These are phyloP conservation scores for Sphagnurus paluster DNA, from an alignment of 1,284 basidiomycete genomes.

Conservation along the genomic window DNA sequence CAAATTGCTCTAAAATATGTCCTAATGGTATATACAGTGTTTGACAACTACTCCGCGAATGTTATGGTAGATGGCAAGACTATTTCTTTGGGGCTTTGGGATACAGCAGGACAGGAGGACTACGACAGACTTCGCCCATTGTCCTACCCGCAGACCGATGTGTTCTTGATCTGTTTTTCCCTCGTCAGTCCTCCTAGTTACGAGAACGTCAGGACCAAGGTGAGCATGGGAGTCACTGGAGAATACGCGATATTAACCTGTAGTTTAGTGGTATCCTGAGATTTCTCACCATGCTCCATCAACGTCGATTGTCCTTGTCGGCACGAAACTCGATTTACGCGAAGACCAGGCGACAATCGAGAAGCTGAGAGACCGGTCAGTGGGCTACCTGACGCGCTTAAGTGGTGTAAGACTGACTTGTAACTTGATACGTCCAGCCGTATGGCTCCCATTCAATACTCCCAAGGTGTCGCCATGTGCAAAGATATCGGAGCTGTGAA, in stretches of 20 bases:
- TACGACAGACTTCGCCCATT: constrained; percentile 97
- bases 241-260: constrained; percentile 15
- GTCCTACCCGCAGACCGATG: constrained; percentile 98
- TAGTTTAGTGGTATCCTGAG: constrained; percentile 88
- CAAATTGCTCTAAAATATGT: not conserved
- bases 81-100: constrained; percentile 96
- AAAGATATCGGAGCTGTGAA: constrained; percentile 95
- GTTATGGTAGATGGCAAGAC: constrained; percentile 99
- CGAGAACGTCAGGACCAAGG: constrained; percentile 98
- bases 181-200: constrained; percentile 96
- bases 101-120: constrained; percentile 99
- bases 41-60: constrained; percentile 95
- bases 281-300: constrained; percentile 96
- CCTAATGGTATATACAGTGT: constrained; percentile 50
- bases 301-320: constrained; percentile 93
- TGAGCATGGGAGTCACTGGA: constrained; percentile 34
- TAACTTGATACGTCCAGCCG: constrained; percentile 62
- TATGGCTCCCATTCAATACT: constrained; percentile 92
- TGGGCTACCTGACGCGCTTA: not conserved
- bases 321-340: constrained; percentile 97
- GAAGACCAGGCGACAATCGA: constrained; percentile 92
- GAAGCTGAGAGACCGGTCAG: constrained; percentile 86
- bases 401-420: constrained; percentile 10
- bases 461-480: constrained; percentile 88
- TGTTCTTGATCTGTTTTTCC: constrained; percentile 99